Percentiles rank a stretch among this genome's conserved stretches.
phyloP scores from a whole-genome alignment of 345 rosid genomes.

The Sonneratia caseolaris region DNA sequence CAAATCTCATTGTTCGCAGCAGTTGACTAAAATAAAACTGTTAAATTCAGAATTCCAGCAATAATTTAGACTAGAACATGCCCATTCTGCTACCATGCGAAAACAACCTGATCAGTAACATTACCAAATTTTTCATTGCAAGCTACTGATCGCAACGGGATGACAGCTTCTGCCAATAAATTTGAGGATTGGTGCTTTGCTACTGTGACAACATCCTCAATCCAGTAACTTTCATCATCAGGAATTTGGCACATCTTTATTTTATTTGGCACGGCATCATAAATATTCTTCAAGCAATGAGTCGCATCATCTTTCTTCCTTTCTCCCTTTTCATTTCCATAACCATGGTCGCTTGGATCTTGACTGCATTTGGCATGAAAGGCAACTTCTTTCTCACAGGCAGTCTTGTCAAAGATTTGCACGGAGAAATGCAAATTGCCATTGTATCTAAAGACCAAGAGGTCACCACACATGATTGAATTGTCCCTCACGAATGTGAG shows the following conservation, averaged over 20 bases:
- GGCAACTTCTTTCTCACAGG: conserved; percentile 48
- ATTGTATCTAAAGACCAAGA: conserved; percentile 47
- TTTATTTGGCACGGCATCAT: conserved; percentile 11
- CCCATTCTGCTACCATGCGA: background rate
- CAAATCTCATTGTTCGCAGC: background rate
- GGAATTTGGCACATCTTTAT: background rate
- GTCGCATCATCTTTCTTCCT: conserved; percentile 28
- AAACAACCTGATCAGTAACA: background rate
- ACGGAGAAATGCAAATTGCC: conserved; percentile 43
- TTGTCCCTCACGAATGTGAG: conserved; percentile 36
- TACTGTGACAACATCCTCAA: conserved; percentile 3
- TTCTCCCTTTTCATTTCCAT: conserved; percentile 17
- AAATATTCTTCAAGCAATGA: conserved; percentile 15
- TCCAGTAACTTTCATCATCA: conserved; percentile 6
- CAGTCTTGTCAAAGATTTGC: conserved; percentile 40
- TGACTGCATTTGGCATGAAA: conserved; percentile 35
- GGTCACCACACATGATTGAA: conserved; percentile 37
- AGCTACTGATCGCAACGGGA: conserved; percentile 6
- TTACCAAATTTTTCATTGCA: conserved; percentile 16
- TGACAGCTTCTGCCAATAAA: background rate
- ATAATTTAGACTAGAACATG: background rate
- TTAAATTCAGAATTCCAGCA: background rate
- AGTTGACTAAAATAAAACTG: background rate
- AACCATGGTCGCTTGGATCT: conserved; percentile 12
- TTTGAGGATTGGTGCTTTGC: conserved; percentile 6